Evolutionary conservation across 805 yeast genomes (phyloP).

Genomic region (Wickerhamiella australiensis): DNA sequence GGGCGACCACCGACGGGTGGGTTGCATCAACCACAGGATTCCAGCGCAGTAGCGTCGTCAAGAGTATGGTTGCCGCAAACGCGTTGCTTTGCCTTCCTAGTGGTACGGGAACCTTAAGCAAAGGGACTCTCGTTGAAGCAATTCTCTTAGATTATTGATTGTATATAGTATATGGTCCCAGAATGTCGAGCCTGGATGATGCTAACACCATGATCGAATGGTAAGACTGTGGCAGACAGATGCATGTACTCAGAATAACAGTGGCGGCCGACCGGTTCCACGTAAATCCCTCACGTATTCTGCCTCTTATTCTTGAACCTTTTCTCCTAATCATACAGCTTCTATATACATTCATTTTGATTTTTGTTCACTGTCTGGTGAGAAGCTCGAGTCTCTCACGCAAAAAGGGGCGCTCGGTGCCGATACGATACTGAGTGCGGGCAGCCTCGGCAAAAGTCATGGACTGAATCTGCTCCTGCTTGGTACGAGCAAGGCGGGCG

Average conservation of each 20-base stretch:
- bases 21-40: constrained; percentile 37
- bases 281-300: too few species aligned
- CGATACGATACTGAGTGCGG: constrained; percentile 68
- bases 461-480: constrained; percentile 81
- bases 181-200: too few species aligned
- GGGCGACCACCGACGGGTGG: constrained; percentile 26
- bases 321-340: too few species aligned
- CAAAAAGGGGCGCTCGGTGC: constrained; percentile 27
- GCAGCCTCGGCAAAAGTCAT: constrained; percentile 87
- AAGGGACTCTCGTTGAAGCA: constrained; percentile 19
- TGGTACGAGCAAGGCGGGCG: constrained; percentile 67
- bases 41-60: constrained; percentile 41
- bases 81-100: constrained; percentile 37
- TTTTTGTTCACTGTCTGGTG: constrained; percentile 12
- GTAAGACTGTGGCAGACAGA: too few species aligned
- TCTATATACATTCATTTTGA: constrained; percentile 5
- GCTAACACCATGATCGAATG: too few species aligned
- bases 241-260: too few species aligned
- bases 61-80: constrained; percentile 38
- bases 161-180: not conserved
- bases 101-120: constrained; percentile 1
- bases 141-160: constrained; percentile 14
- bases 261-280: too few species aligned
- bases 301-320: too few species aligned
- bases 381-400: constrained; percentile 24